Percentiles rank a stretch among this genome's conserved stretches.
These are phyloP conservation scores for Colletotrichum ledebouriae DNA, from an alignment of 2,329 filamentous ascomycete genomes.

Conservation along the genomic window DNA sequence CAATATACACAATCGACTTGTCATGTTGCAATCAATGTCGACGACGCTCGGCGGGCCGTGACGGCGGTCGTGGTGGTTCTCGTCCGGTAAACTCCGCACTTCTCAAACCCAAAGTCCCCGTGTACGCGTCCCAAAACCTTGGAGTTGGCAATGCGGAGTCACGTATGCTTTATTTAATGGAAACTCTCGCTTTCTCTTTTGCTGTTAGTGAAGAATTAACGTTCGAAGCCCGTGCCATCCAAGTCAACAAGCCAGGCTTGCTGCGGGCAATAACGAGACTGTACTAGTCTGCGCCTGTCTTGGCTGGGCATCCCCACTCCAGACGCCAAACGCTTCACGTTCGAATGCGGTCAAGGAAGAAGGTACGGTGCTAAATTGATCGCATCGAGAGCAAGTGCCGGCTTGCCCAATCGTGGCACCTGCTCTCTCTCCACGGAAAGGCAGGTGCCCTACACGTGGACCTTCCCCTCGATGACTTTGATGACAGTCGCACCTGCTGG, in stretches of 20 bases:
- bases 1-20: neutral
- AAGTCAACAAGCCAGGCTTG: neutral
- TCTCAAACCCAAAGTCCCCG: neutral
- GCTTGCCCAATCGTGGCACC: no score
- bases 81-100: neutral
- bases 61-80: neutral
- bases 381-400: no score
- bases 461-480: no score
- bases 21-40: neutral
- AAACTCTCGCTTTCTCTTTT: neutral
- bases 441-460: no score
- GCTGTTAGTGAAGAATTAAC: neutral
- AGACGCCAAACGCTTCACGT: neutral
- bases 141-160: neutral
- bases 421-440: no score
- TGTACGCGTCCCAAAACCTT: neutral
- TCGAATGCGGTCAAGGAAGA: neutral
- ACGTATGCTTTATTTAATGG: neutral
- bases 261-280: neutral
- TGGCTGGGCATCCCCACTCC: constrained; percentile 3
- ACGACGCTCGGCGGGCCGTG: neutral
- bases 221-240: neutral
- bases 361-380: neutral
- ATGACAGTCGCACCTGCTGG: no score
- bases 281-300: neutral